phyloP scores from a whole-genome alignment of 768 basidiomycete species.

The Mycena polygramma region DNA sequence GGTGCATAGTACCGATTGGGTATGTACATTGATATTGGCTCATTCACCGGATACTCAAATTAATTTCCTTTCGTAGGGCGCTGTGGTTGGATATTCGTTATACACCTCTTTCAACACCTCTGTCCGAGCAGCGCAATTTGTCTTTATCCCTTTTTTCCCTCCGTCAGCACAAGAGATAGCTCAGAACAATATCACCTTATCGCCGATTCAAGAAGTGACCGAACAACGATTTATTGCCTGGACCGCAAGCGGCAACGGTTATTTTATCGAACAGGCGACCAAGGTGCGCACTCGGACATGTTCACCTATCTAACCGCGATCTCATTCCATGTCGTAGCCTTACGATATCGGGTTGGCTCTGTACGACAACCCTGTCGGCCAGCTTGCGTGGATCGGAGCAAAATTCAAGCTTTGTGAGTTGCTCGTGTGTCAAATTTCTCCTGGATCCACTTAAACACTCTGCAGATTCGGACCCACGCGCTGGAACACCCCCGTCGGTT shows the following conservation, averaged over 20 bases:
- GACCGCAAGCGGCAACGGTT: slow-evolving; percentile 2
- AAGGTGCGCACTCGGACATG: neutral
- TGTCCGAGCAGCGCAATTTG: slow-evolving; percentile 26
- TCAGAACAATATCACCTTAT: slow-evolving; percentile 18
- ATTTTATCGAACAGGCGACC: slow-evolving; percentile 4
- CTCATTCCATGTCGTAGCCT: slow-evolving; percentile 29
- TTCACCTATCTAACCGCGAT: neutral
- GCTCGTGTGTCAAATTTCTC: neutral
- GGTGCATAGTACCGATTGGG: slow-evolving; percentile 42
- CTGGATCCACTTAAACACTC: neutral
- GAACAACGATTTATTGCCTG: slow-evolving; percentile 10
- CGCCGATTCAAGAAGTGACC: slow-evolving; percentile 11
- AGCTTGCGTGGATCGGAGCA: slow-evolving; percentile 43
- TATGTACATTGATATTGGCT: neutral
- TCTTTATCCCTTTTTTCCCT: slow-evolving; percentile 26
- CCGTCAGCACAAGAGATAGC: slow-evolving; percentile 11
- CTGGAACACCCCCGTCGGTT: slow-evolving; percentile 22
- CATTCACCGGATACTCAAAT: too few relatives aligned
- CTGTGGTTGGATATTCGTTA: slow-evolving; percentile 6
- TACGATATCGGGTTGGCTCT: slow-evolving; percentile 42
- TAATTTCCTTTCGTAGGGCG: neutral
- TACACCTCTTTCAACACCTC: slow-evolving; percentile 23
- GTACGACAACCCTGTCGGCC: slow-evolving; percentile 42
- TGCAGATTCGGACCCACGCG: slow-evolving; percentile 27
- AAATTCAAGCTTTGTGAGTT: slow-evolving; percentile 35